These are phyloP conservation scores for Picocystis salinarum DNA, from an alignment of 139 green algal genomes.

Conservation along the genomic window DNA sequence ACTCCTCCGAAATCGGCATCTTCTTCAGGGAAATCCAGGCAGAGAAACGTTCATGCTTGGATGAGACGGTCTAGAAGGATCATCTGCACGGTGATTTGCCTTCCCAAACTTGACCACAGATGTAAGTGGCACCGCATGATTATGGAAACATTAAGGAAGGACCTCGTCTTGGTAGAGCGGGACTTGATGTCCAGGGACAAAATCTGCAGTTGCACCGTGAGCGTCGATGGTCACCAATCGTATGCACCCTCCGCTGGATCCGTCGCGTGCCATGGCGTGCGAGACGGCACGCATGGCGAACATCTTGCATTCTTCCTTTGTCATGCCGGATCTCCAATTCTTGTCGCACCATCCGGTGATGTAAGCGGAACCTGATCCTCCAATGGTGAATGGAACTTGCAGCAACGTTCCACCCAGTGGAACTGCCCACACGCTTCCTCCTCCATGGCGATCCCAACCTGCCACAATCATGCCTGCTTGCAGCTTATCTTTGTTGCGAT, in stretches of 20 bases:
- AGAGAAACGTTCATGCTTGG: too few relatives aligned
- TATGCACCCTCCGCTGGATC: slow-evolving; percentile 37
- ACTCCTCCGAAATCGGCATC: too few relatives aligned
- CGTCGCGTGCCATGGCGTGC: slow-evolving; percentile 68
- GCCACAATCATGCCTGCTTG: slow-evolving; percentile 80
- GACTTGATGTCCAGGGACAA: slow-evolving; percentile 1
- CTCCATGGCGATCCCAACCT: slow-evolving; percentile 63
- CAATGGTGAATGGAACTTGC: slow-evolving; percentile 18
- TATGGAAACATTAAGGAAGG: too few relatives aligned
- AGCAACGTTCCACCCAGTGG: slow-evolving; percentile 62
- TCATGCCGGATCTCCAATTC: slow-evolving; percentile 56
- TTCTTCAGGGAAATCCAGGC: too few relatives aligned
- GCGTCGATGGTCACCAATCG: not conserved
- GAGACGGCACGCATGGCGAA: slow-evolving; percentile 56
- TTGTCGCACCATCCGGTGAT: slow-evolving; percentile 58
- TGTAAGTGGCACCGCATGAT: too few relatives aligned
- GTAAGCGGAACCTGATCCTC: slow-evolving; percentile 70
- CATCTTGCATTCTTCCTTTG: slow-evolving; percentile 35
- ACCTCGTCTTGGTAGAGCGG: slow-evolving; percentile 4
- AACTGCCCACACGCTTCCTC: slow-evolving; percentile 62
- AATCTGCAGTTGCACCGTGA: not conserved
- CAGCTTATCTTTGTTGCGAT: slow-evolving; percentile 75
- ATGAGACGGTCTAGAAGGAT: too few relatives aligned
- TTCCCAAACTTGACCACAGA: too few relatives aligned
- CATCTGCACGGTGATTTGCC: too few relatives aligned